phyloP scores from a whole-genome alignment of 345 rosid species.

The Citrus reticulata region DNA sequence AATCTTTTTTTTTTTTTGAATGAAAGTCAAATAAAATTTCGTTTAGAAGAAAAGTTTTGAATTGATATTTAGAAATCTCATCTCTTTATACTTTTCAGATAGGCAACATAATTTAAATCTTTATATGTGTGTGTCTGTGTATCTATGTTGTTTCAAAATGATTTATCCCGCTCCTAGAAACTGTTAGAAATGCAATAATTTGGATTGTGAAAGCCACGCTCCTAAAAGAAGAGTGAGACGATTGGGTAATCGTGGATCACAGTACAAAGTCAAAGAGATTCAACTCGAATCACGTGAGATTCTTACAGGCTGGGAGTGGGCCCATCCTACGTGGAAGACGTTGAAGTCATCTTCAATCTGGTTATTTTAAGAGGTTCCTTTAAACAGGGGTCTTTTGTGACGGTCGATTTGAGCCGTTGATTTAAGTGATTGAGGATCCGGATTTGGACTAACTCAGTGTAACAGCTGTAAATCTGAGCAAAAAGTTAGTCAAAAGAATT shows the following conservation, averaged over 20 bases:
- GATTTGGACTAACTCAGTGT: slow-evolving; percentile 24
- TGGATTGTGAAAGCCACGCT: slow-evolving; percentile 20
- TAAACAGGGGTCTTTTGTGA: background rate
- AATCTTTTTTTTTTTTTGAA: background rate
- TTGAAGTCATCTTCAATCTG: slow-evolving; percentile 27
- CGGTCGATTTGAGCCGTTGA: slow-evolving; percentile 35
- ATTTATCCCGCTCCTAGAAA: background rate
- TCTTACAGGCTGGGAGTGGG: slow-evolving; percentile 62
- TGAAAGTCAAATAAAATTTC: background rate
- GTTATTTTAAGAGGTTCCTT: slow-evolving; percentile 10
- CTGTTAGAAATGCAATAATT: background rate
- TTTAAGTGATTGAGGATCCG: slow-evolving; percentile 13
- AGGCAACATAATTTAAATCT: background rate
- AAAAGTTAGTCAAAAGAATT: slow-evolving; percentile 25
- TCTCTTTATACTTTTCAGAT: no score
- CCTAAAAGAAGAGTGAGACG: slow-evolving; percentile 3
- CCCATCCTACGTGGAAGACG: slow-evolving; percentile 38
- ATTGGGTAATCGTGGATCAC: background rate
- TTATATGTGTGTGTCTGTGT: no score
- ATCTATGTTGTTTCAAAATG: background rate
- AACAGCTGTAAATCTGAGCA: slow-evolving; percentile 37
- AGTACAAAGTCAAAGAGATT: slow-evolving; percentile 35
- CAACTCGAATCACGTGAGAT: slow-evolving; percentile 56
- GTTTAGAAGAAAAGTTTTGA: no score
- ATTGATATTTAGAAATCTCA: no score